Evolutionary conservation across 2,329 filamentous ascomycete species (phyloP), one percentile per base, ranked within the genome.

Genomic region (Penicillium brasilianum): DNA sequence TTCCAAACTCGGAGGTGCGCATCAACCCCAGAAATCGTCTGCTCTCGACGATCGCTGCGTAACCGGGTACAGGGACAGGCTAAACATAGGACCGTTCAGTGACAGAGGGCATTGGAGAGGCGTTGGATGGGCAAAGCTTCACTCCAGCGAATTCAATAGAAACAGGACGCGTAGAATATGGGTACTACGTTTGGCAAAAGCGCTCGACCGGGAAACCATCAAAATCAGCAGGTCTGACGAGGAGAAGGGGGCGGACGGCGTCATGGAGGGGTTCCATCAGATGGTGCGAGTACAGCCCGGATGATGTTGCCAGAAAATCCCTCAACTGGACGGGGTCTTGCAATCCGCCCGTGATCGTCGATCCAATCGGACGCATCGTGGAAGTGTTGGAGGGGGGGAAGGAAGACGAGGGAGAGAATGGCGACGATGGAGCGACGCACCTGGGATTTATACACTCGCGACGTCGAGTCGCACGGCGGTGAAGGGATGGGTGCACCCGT

Each of bases 341-440:
- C 28, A 34, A 50, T 50, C 48, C 10, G 48, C 48, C 48, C 48
- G 28, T 0, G 28, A 50, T 34, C 48, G 8, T 50, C 48, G 48
- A 50, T 50, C 48, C 28, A 50, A 50, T 11, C 48, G 9, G 25
- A 32, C 46, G 28, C 28, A 50, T 50, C 3, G 2, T n/a, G 48
- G 48, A 34, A 50, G 48, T 50, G 48, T 50, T 50, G 16, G 48
- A 50, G 6, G 46, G 25, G 25, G 48, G 48, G 28, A 20, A 50
- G 16, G 20, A 20, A 50, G 8, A 32, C 14, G 28, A 34, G 16
- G 28, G 6, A 28, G 28, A 20, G 28, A 10, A 50, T 34, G 28
- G 48, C 48, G 48, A 50, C 16, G 48, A 34, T 50, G 28, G 48
- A 50, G 48, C 48, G 48, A 50, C 48, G 48, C 28, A 50, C 48